phyloP scores from a whole-genome alignment of 257 asterid species.

The Voacanga thouarsii region DNA sequence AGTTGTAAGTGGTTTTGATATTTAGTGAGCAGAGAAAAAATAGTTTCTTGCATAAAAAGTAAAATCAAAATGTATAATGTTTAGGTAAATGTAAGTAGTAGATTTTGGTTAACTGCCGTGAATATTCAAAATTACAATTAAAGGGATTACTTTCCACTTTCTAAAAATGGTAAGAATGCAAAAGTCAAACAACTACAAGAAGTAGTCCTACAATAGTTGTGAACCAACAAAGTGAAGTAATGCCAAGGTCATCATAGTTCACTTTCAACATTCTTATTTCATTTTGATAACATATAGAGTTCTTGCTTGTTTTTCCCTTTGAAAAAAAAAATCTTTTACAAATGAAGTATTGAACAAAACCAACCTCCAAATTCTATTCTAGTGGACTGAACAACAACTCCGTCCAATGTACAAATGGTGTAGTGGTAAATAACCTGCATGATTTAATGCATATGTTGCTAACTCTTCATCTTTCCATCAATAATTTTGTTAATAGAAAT shows the following conservation, averaged over 20 bases:
- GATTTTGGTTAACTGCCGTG: neutral
- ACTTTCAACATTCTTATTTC: neutral
- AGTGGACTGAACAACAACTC: conserved; percentile 82
- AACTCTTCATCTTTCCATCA: neutral
- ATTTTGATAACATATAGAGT: neutral
- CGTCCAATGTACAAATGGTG: conserved; percentile 79
- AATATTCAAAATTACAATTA: neutral
- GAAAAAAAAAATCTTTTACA: neutral
- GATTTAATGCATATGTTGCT: conserved; percentile 13
- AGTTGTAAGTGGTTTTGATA: conserved; percentile 1
- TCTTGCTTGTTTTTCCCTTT: no score
- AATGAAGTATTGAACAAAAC: neutral
- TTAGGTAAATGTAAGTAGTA: neutral
- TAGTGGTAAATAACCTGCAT: conserved; percentile 82
- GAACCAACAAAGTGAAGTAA: neutral
- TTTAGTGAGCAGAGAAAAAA: neutral
- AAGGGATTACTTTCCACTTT: neutral
- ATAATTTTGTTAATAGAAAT: neutral
- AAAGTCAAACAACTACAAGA: neutral
- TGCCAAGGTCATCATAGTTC: neutral
- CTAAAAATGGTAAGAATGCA: neutral
- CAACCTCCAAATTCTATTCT: conserved; percentile 75
- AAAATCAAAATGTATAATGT: neutral
- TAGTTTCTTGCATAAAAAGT: neutral
- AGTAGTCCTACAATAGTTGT: neutral